Evolutionary conservation across 2,329 filamentous ascomycete species (phyloP).

Genomic region (Neonectria hederae): DNA sequence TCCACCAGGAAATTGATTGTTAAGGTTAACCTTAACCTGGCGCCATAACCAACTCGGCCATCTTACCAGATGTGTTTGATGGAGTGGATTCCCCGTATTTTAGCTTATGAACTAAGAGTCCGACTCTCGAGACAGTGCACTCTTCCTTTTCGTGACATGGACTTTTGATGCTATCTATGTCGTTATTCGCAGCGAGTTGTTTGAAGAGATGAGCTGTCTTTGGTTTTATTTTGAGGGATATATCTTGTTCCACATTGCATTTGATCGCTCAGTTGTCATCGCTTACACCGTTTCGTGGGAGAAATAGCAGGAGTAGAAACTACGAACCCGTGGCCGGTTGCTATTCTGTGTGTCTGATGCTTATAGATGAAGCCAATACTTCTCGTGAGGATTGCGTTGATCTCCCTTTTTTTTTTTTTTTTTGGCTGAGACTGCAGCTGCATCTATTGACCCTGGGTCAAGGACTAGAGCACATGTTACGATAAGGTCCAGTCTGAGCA

Average conservation of each 20-base stretch:
- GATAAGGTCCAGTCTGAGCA: no score
- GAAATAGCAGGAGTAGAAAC: background rate
- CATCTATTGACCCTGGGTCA: no score
- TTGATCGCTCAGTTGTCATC: background rate
- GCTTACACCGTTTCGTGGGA: background rate
- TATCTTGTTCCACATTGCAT: background rate
- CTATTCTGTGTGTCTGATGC: no score
- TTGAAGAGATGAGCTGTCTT: background rate
- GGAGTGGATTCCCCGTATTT: accelerated
- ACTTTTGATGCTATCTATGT: background rate
- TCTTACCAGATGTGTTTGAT: slow-evolving; percentile 39
- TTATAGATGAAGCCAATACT: no score
- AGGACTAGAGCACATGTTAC: no score
- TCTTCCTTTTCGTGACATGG: background rate
- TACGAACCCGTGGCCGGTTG: background rate
- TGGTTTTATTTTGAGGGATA: background rate
- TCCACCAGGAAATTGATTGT: slow-evolving; percentile 45
- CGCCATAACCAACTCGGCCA: slow-evolving; percentile 51
- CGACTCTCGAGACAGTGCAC: background rate
- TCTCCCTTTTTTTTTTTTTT: no score
- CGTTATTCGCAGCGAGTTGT: background rate
- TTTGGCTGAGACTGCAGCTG: no score
- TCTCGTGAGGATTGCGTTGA: no score
- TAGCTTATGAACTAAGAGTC: background rate
- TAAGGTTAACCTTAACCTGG: slow-evolving; percentile 48